Evolutionary conservation across 208 protist species (phyloP).

Genomic region (Tritrichomonas foetus): DNA sequence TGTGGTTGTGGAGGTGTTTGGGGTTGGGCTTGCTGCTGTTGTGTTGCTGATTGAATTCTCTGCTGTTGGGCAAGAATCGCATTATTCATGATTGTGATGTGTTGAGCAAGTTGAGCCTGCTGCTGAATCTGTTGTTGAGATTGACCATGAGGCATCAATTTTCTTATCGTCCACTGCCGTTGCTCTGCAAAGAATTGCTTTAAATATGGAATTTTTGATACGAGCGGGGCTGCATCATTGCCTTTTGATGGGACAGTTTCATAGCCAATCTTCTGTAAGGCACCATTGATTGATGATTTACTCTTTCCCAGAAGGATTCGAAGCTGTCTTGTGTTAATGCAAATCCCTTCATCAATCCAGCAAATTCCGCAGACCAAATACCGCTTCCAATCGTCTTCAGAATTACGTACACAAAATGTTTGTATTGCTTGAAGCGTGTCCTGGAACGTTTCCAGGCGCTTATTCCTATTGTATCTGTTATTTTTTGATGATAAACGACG

Average conservation of each 20-base stretch:
- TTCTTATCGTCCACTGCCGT: not conserved
- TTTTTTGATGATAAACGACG: not conserved
- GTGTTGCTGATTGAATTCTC: too few relatives aligned
- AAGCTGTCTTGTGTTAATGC: not conserved
- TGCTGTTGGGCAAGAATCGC: too few relatives aligned
- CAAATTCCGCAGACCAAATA: not conserved
- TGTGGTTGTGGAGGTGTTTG: too few relatives aligned
- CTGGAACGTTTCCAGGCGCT: not conserved
- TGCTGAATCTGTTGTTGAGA: too few relatives aligned
- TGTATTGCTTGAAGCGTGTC: not conserved
- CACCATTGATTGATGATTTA: slow-evolving; percentile 2
- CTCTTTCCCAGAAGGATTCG: not conserved
- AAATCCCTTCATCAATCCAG: slow-evolving; percentile 27
- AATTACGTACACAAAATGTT: not conserved
- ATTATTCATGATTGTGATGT: too few relatives aligned
- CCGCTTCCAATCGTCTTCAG: slow-evolving; percentile 19
- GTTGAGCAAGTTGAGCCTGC: too few relatives aligned
- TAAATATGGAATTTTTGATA: not conserved
- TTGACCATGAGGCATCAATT: too few relatives aligned
- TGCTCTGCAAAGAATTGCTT: not conserved
- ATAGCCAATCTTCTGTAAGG: not conserved
- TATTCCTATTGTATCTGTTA: not conserved
- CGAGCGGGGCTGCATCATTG: not conserved
- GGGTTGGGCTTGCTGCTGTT: too few relatives aligned
- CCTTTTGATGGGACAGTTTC: not conserved